Evolutionary conservation across 2,329 filamentous ascomycete species (phyloP).

Genomic region (Nemania abortiva): DNA sequence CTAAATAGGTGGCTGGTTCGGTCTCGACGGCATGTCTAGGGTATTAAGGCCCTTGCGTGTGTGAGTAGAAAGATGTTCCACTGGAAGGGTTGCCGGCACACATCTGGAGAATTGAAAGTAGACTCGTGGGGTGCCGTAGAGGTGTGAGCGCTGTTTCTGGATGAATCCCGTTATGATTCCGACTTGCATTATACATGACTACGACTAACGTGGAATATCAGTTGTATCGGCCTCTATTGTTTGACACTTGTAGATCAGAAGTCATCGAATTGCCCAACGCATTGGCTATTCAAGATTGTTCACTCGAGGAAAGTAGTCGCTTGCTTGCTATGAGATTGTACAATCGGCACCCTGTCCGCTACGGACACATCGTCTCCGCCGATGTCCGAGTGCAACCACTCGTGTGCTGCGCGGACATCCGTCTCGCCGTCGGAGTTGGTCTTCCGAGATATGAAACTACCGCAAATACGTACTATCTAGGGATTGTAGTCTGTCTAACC

Average conservation of each 20-base stretch:
- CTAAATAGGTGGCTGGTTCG: not conserved
- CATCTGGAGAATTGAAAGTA: not conserved
- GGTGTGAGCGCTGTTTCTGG: not conserved
- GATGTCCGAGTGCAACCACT: not conserved
- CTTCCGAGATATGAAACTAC: not conserved
- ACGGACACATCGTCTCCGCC: not conserved
- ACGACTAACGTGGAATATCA: not conserved
- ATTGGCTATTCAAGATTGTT: not conserved
- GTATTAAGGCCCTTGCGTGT: conserved; percentile 3
- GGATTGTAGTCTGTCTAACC: not conserved
- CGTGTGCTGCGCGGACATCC: not conserved
- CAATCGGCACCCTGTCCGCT: not conserved
- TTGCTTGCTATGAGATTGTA: not conserved
- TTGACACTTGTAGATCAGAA: not conserved
- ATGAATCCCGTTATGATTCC: not conserved
- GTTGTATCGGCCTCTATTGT: not conserved
- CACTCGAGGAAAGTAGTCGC: too few relatives aligned
- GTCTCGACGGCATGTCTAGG: not conserved
- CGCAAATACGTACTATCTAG: not conserved
- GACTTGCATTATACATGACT: not conserved
- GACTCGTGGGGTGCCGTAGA: not conserved
- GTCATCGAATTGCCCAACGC: not conserved
- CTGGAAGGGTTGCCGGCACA: not conserved
- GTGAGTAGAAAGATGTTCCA: not conserved
- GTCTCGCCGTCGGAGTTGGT: not conserved